Evolutionary conservation across 768 basidiomycete species (phyloP), one percentile per base, ranked within the genome.

Genomic region (Rhodosporidiobolus sp.): DNA sequence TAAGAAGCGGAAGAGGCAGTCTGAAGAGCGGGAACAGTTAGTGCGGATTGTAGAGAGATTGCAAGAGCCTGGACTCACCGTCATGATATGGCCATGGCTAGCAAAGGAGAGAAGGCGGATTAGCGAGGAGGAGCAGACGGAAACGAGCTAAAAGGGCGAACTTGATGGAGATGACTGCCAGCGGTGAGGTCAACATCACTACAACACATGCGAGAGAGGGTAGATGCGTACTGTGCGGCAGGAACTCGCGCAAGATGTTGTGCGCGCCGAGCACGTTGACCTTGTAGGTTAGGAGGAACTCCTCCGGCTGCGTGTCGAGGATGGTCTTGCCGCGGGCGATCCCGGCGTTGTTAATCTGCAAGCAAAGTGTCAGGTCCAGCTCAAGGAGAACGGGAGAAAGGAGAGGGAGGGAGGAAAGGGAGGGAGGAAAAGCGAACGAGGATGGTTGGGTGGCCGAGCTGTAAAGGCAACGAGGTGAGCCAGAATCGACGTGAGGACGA

Each of bases 1-100:
- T 74, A 74, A 16, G 67, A 66, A 1, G 73, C 68, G 14, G 73
- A 69, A 0, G 64, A 66, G 11, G 73, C 73, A 24, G 65, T 73
- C 62, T 64, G 45, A n/a, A n/a, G 10, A 4, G 4, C 28, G 30
- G 7, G 17, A 32, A n/a, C 6, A 14, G 14, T 55, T 30, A 24
- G 58, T 48, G 6, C 4, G 32, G 24, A 22, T 14, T 1, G 45
- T 20, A 1, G 30, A 28, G 38, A 6, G 17, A 19, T 38, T 17
- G 19, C 10, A 17, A 10, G 1, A 1, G n/a, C n/a, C n/a, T n/a
- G n/a, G n/a, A 28, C 65, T 35, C 12, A 72, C 65, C 0, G 67
- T 74, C 67, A 74, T 70, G 56, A 74, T 55, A 45, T 74, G 73
- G 11, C 73, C 73, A n/a, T 74, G 73, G 56, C 68, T 74, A 7